phyloP scores from a whole-genome alignment of 257 asterid species.

The Cordia subcordata region DNA sequence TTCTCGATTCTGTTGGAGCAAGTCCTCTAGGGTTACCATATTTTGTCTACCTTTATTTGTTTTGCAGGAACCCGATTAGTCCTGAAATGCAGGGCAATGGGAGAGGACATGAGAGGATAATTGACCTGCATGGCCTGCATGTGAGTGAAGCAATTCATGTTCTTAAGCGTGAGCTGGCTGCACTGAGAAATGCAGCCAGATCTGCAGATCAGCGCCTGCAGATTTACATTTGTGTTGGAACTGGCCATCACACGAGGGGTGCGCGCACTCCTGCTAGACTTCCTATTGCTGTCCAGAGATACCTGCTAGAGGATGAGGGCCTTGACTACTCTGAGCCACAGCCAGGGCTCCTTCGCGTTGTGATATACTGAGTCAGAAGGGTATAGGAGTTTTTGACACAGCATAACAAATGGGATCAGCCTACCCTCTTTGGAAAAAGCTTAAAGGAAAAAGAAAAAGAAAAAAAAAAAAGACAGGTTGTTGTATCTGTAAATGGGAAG shows the following conservation, averaged over 20 bases:
- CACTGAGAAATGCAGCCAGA: slow-evolving; percentile 75
- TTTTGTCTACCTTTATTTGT: slow-evolving; percentile 7
- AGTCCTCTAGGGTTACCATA: neutral
- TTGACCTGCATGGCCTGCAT: slow-evolving; percentile 93
- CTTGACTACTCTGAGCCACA: slow-evolving; percentile 90
- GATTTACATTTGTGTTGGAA: slow-evolving; percentile 89
- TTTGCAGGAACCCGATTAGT: slow-evolving; percentile 51
- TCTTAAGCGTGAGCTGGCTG: slow-evolving; percentile 83
- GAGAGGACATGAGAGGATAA: slow-evolving; percentile 68
- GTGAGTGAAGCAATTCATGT: slow-evolving; percentile 92
- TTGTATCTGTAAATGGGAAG: slow-evolving; percentile 1
- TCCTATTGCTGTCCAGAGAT: slow-evolving; percentile 84
- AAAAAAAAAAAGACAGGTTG: neutral
- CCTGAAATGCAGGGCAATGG: slow-evolving; percentile 53
- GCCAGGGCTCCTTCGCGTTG: slow-evolving; percentile 82
- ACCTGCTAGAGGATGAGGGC: slow-evolving; percentile 89
- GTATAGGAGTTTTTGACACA: slow-evolving; percentile 38
- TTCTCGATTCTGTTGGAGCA: neutral
- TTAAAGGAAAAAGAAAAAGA: neutral
- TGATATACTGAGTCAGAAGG: slow-evolving; percentile 49
- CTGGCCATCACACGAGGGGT: slow-evolving; percentile 95
- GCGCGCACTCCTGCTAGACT: slow-evolving; percentile 84
- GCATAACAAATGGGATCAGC: slow-evolving; percentile 14
- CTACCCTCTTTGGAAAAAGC: slow-evolving; percentile 4
- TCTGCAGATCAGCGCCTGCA: slow-evolving; percentile 69